A percentile compares a stretch with the other conserved stretches of the same genome.
Conservation (phyloP, 352 stramenopile genomes). For the Phytophthora parvispora region DNA sequence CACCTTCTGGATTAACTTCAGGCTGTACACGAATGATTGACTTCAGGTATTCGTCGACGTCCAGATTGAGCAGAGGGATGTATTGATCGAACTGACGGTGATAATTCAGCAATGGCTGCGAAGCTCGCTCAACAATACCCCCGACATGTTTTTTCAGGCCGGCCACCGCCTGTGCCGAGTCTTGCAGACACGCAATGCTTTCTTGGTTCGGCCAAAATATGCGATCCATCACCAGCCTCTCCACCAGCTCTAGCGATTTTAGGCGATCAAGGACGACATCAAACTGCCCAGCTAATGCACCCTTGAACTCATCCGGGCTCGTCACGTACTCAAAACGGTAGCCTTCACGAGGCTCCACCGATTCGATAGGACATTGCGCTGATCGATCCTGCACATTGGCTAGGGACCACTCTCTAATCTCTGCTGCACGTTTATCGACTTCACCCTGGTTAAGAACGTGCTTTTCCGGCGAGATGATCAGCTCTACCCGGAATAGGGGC, state of each 20-base stretch:
- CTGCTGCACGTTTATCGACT: constrained; percentile 55
- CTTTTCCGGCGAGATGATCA: constrained; percentile 70
- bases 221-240: constrained; percentile 95
- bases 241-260: constrained; percentile 91
- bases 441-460: constrained; percentile 64
- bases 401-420: constrained; percentile 77
- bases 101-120: constrained; percentile 80
- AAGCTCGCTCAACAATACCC: constrained; percentile 51
- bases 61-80: constrained; percentile 91
- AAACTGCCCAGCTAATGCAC: constrained; percentile 80
- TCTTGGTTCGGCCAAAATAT: constrained; percentile 97
- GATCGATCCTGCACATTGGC: constrained; percentile 60
- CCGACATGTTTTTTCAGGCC: constrained; percentile 63
- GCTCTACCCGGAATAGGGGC: constrained; percentile 78
- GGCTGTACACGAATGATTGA: constrained; percentile 66
- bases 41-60: constrained; percentile 87
- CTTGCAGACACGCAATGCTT: constrained; percentile 88
- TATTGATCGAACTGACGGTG: constrained; percentile 86
- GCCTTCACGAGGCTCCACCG: constrained; percentile 50
- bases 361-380: constrained; percentile 65
- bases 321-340: constrained; percentile 88
- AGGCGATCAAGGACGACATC: constrained; percentile 84
- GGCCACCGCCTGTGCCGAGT: constrained; percentile 68
- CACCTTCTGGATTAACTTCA: constrained; percentile 35
- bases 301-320: constrained; percentile 69